Evolutionary conservation across 768 basidiomycete species (phyloP), one percentile per base, ranked within the genome.

Genomic region (Russula dissimulans): DNA sequence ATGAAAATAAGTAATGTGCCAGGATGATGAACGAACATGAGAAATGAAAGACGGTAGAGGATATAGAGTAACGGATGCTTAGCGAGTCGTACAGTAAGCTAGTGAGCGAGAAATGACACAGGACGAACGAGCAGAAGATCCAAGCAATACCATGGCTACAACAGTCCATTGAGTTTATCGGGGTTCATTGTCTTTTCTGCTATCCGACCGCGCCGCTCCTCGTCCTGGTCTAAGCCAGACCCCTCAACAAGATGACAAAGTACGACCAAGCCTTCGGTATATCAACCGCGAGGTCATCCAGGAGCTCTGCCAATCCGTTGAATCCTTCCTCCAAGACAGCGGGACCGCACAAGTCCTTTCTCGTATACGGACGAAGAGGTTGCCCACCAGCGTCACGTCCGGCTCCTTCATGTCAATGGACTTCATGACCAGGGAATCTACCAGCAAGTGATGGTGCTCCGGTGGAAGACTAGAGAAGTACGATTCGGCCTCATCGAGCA

Each of bases 211-310:
- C 78, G 77, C 54, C 78, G 76, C 62, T 82, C 84, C 61, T 83
- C 80, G 64, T 86, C 82, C 67, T 69, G 69, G 64, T 76, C 74
- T 53, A 94, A 72, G 31, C 77, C 78, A 17, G 86, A 81, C 36
- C 83, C 85, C 70, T 81, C 59, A 95, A 72, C 75, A 95, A 82
- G 60, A 81, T 75, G 12, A 84, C 89, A 70, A 91, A 84, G 60
- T 85, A 81, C 45, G 79, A 71, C 75, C 87, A 86, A 0, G 93
- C 95, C 68, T 86, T 86, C 9, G 95, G 95, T 48, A 88, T 89
- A 70, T 98, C 94, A 66, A 94, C 86, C 34, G 87, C 85, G 59
- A 94, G 81, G 69, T 97, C 94, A 67, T 93, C 91, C 67, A 98
- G 78, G 57, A 85, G 73, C 72, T 92, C 90, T 31, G 86, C 83